Percentiles rank a stretch among this genome's conserved stretches.
Evolutionary conservation across 768 basidiomycete species (phyloP).

Genomic region (Lactarius trivialis): DNA sequence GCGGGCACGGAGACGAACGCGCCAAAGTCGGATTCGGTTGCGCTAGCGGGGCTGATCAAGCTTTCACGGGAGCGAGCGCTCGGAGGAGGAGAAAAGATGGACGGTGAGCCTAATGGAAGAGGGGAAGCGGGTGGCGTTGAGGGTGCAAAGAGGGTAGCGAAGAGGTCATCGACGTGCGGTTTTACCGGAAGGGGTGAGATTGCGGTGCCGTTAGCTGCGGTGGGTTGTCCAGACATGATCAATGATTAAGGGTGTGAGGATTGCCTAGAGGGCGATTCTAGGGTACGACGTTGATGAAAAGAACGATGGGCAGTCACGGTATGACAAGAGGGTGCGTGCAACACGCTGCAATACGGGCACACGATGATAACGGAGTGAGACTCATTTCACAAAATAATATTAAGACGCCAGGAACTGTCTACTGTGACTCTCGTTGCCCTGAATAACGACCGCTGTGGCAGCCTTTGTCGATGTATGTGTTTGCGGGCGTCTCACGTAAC

Average conservation of each 20-base stretch:
- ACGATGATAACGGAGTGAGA: constrained; percentile 19
- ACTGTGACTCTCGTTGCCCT: neutral
- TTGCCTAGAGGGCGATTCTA: neutral
- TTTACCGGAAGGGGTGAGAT: constrained; percentile 3
- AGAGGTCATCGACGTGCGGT: constrained; percentile 29
- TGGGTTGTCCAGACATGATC: constrained; percentile 6
- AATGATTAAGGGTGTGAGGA: neutral
- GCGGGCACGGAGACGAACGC: constrained; percentile 53
- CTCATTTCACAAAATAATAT: neutral
- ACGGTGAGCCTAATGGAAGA: constrained; percentile 13
- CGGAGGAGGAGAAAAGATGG: neutral
- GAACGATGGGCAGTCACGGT: neutral
- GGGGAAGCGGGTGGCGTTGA: constrained; percentile 32
- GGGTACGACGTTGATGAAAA: neutral
- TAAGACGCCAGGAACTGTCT: neutral
- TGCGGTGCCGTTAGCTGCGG: constrained; percentile 7
- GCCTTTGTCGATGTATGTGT: no score
- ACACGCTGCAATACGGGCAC: constrained; percentile 10
- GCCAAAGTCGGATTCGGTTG: constrained; percentile 45
- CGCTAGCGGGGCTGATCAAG: constrained; percentile 10
- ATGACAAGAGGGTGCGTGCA: constrained; percentile 7
- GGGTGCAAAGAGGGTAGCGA: constrained; percentile 32
- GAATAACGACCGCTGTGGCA: neutral
- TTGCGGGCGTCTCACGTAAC: neutral
- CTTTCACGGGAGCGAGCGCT: constrained; percentile 8